Evolutionary conservation across 2,329 filamentous ascomycete genomes (phyloP), one percentile per base, ranked within the genome.

Genomic region (Diaporthe aspalathi): DNA sequence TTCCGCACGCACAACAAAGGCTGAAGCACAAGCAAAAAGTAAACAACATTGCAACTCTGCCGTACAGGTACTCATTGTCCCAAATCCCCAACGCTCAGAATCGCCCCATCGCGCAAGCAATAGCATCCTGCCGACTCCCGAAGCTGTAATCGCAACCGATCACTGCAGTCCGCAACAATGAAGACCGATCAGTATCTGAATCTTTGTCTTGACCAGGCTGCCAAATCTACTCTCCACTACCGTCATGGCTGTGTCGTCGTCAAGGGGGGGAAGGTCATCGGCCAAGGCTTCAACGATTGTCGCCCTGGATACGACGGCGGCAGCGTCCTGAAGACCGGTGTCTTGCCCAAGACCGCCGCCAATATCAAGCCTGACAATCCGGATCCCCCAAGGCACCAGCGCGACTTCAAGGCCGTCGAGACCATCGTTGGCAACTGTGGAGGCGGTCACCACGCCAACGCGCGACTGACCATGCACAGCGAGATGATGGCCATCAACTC

Each of bases 401-500:
- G 78, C 5, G 62, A 57, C n/a, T 84, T 85, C 73, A 80, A 80
- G 56, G 78, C 78, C 2, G 83, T 82, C 68, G 82, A 84, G 75
- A 75, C 76, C 70, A 76, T 77, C 45, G 77, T 54, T 11, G 70
- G 72, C 17, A 66, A 68, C 35, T 67, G 72, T 17, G 70, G 79
- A 53, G 78, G 78, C 45, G 81, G 82, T 22, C 79, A 80, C 68
- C 76, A 80, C 40, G 79, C 80, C 67, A 85, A 85, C 73, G 79
- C 79, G 38, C 81, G 82, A 12, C 79, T 88, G 22, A 85, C 81
- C 20, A 86, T 88, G 84, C 86, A 88, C 74, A 84, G 83, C 5
- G 85, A 88, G 80, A 88, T 87, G 85, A 87, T 87, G 84, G 86
- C 85, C 35, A 86, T 88, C 76, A 83, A 84, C 75, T 84, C 83